Evolutionary conservation across 2,329 filamentous ascomycete species (phyloP), one percentile per base, ranked within the genome.

Genomic region (Xenoacremonium recifei): DNA sequence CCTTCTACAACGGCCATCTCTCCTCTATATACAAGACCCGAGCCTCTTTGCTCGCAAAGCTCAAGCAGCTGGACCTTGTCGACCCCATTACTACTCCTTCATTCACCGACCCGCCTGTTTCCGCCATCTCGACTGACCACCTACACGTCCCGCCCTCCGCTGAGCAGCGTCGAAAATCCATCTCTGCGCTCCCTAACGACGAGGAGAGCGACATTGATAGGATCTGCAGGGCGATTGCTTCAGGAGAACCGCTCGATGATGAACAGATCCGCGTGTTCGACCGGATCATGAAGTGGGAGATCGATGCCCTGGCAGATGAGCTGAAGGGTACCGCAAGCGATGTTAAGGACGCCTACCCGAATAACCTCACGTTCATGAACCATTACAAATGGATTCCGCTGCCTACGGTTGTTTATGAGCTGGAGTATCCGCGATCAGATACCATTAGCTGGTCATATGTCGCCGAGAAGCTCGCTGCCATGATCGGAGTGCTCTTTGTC

Each of bases 351-450:
- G 73, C 62, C 16, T 91, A 91, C 56, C 87, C 87, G 0, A 70
- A 76, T 36, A 91, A 90, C 56, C 69, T 91, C 27, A 87, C 78
- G 0, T 52, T 82, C 10, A 45, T 57, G 36, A 83, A 87, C 57
- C 82, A 86, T 51, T 79, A 81, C 57, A 84, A 88, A 58, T 92
- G 85, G 72, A 82, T 87, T 37, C 77, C 82, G 32, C 71, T 91
- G 9, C 87, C 87, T 4, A 91, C 87, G 1, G 68, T 90, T 4
- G 84, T 90, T 12, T 92, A 91, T 61, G 87, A 92, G 60, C 75
- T 87, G 33, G 82, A 87, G 54, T 91, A 91, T 55, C 87, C 87
- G 3, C 77, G 85, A 32, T 72, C 73, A 5, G 78, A 87, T 15
- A 70, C 63, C 4, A 85, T 88, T 50, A 82, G 86, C 63, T 89